A percentile compares a stretch with the other conserved stretches of the same genome.
phyloP scores from a whole-genome alignment of 208 protist genomes.

The Vickermania spadyakhi region DNA sequence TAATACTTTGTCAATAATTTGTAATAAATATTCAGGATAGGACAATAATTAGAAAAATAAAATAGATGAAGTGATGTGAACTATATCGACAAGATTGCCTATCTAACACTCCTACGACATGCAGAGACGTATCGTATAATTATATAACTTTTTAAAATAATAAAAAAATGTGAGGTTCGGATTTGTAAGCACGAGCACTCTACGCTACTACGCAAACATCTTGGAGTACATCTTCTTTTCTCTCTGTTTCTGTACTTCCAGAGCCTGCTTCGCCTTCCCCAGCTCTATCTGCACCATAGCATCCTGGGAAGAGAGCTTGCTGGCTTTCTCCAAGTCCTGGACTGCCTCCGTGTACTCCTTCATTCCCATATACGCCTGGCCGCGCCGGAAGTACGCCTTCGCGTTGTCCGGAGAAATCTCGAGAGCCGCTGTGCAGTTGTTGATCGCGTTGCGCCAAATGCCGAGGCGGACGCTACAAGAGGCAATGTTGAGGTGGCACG shows the following conservation, averaged over 20 bases:
- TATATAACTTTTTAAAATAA: too few species aligned
- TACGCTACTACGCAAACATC: slow-evolving; percentile 33
- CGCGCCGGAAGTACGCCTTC: slow-evolving; percentile 64
- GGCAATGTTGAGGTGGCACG: slow-evolving; percentile 77
- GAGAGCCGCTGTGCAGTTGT: slow-evolving; percentile 55
- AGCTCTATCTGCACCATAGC: slow-evolving; percentile 40
- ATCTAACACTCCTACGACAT: neutral
- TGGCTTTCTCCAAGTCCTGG: slow-evolving; percentile 34
- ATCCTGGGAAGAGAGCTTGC: slow-evolving; percentile 25
- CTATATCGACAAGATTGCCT: neutral
- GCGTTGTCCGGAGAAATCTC: slow-evolving; percentile 35
- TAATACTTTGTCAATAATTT: too few species aligned
- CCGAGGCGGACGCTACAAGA: slow-evolving; percentile 58
- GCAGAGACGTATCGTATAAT: neutral
- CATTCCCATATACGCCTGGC: slow-evolving; percentile 34
- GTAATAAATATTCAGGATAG: too few species aligned
- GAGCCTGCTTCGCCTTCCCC: slow-evolving; percentile 11
- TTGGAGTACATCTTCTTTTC: slow-evolving; percentile 65
- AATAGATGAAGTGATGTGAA: neutral
- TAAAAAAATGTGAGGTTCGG: neutral
- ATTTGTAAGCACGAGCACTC: slow-evolving; percentile 1
- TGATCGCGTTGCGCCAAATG: slow-evolving; percentile 48
- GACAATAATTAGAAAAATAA: neutral
- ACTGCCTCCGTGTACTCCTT: slow-evolving; percentile 47
- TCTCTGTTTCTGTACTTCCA: slow-evolving; percentile 30